A percentile compares a stretch with the other conserved stretches of the same genome.
Conservation (phyloP, 75 land plant species). For the Gnetum montanum region DNA sequence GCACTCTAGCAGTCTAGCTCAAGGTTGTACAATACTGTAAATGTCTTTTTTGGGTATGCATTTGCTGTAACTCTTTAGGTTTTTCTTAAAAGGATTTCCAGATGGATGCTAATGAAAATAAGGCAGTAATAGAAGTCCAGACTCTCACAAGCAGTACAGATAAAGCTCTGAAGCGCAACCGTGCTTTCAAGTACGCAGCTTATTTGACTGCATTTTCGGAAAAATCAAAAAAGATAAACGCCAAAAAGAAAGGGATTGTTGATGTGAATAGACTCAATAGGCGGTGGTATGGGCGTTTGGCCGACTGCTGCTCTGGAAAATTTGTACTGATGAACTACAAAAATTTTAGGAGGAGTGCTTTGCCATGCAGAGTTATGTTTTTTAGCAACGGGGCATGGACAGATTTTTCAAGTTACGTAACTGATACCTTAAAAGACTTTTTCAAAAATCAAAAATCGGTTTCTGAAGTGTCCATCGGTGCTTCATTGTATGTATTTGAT, state of each 20-base stretch:
- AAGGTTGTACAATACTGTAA: too few relatives aligned
- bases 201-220: neutral
- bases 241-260: neutral
- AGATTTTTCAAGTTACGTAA: slow-evolving; percentile 21
- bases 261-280: neutral
- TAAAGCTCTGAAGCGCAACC: neutral
- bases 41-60: too few relatives aligned
- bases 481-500: slow-evolving; percentile 16
- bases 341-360: slow-evolving; percentile 16
- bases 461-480: slow-evolving; percentile 18
- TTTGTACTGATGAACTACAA: neutral
- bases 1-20: too few relatives aligned
- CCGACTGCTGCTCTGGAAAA: neutral
- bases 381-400: slow-evolving; percentile 28
- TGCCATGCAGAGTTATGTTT: slow-evolving; percentile 32
- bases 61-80: too few relatives aligned
- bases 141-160: too few relatives aligned
- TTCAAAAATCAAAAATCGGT: slow-evolving; percentile 19
- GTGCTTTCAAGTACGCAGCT: neutral
- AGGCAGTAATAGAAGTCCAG: too few relatives aligned
- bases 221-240: neutral
- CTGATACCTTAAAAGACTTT: slow-evolving; percentile 6
- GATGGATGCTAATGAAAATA: too few relatives aligned
- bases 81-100: too few relatives aligned
- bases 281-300: neutral